Evolutionary conservation across 805 yeast genomes (phyloP), one percentile per base, ranked within the genome.

Genomic region (Lipomyces sp.): DNA sequence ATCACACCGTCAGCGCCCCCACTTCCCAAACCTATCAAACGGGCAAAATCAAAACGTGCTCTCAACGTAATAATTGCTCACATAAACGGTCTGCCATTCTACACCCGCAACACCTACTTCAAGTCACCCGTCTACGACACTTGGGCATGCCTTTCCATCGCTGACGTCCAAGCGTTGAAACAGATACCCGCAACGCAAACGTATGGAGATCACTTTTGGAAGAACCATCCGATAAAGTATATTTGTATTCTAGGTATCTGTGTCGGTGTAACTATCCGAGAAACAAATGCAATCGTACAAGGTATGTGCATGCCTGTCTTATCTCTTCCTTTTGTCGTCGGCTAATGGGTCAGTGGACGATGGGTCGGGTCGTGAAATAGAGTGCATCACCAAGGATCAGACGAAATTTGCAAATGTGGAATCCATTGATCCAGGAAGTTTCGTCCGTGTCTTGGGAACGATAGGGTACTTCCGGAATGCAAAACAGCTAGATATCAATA

Each of bases 221-320:
- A 56, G 30, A 66, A 66, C 51, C 66, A 62, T 64, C 68, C 70
- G 29, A 58, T 66, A 18, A 60, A 34, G 33, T 13, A 42, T n/a
- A 62, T 66, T 18, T 37, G 30, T 15, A 37, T 63, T 15, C 42
- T 59, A 7, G 70, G 65, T 2, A 30, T 62, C 7, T 66, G 69
- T 18, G 58, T 59, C 30, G 39, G 32, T n/a, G 48, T 33, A 24
- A 29, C 29, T 30, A 45, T 45, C n/a, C 53, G 50, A 48, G 62
- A 50, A n/a, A 50, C 54, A 18, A 34, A 32, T 57, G 32, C 30
- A n/a, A 35, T n/a, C 6, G 37, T 18, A 15, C 8, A 53, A 34
- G 42, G 57, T 18, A 34, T 6, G 34, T 15, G 48, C 34, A 15
- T 11, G 48, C 48, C 18, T 18, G n/a, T 15, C 15, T 1, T 34